Conservation (phyloP, 2,329 filamentous ascomycete genomes). For the Lasiodiplodia sp. region DNA sequence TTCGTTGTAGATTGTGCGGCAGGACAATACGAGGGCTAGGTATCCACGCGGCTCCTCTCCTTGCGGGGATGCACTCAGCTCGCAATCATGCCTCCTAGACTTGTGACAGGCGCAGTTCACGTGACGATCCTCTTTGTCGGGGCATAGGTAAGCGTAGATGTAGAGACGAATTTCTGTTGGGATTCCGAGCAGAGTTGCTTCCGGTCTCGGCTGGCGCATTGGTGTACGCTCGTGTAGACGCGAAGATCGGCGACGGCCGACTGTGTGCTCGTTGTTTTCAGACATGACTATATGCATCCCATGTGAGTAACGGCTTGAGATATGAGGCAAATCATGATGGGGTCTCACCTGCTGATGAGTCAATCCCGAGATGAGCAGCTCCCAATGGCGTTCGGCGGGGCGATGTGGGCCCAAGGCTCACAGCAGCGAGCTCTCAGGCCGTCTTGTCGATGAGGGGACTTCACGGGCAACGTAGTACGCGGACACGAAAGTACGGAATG, state of each 20-base stretch:
- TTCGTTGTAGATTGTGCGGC: background rate
- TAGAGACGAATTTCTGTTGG: constrained; percentile 6
- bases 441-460: background rate
- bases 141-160: constrained; percentile 6
- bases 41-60: background rate
- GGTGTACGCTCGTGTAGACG: background rate
- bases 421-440: background rate
- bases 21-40: background rate
- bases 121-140: background rate
- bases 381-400: background rate
- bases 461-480: background rate
- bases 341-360: background rate
- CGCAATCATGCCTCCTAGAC: background rate
- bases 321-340: background rate
- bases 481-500: background rate
- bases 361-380: background rate
- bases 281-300: background rate
- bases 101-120: background rate
- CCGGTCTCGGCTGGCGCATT: background rate
- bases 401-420: background rate
- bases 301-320: background rate
- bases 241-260: background rate
- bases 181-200: background rate
- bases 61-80: background rate
- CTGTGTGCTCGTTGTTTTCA: background rate